Base-by-base conservation (phyloP, 257 asterid species). In the Hygrophila difformis region DNA sequence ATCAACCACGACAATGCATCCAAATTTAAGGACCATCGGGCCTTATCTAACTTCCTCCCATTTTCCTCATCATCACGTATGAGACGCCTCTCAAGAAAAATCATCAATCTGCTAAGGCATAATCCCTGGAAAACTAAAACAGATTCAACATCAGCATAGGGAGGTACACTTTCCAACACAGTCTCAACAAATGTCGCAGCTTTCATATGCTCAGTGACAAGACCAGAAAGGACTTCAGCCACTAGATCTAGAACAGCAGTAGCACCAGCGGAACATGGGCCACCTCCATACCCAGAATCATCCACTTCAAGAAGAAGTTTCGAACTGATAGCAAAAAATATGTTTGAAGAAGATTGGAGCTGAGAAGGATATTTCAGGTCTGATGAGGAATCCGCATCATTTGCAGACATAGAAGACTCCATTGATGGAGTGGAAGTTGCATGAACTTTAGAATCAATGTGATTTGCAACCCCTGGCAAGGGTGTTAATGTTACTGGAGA, bases 201-300 rank as follows among this genome's bases (percentile, higher is more conserved):
- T 69, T 83, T 91, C 65, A 78, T 71, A 62, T 86, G 99, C 70
- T 91, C 99, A 14, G 94, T 76, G 39, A 74, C 67, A 50, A 86
- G 64, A 65, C 74, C 95, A 41, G 97, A 81, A 21, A 91, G 70
- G 68, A 91, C 94, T 80, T 82, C 96, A 5, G 99, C 94, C 69
- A 91, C 56, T 56, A 91, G 83, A 66, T 91, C 99, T 35, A 86
- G 64, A 69, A 91, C 72, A 55, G 97, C 95, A 61, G 93, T 67
- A 51, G 99, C 97, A 45, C 85, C 95, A 59, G 97, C 93, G 58
- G 99, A 86, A 55, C 99, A 91, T 8, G 99, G 97, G 15, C 99
- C 99, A n/a, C 99, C 95, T 50, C 99, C 95, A 67, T 86, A 86
- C 45, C 99, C 95, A 70, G 81, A 78, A 61, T 91, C 93, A 62